Evolutionary conservation across 2,329 filamentous ascomycete species (phyloP).

Genomic region (Talaromyces sp.): DNA sequence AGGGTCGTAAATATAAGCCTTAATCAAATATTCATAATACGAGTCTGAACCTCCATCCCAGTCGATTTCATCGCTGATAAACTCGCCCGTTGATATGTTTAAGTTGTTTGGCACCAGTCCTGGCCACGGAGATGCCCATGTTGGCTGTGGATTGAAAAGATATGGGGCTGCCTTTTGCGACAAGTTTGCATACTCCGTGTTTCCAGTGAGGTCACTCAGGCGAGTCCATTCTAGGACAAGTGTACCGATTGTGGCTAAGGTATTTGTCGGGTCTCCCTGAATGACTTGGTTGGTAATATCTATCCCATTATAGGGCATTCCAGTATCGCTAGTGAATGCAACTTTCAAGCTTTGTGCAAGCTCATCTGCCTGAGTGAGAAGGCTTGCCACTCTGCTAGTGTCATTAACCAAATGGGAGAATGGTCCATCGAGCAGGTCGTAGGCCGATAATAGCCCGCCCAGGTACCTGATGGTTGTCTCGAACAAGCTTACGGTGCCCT

Average conservation of each 20-base stretch:
- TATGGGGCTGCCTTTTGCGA: slow-evolving; percentile 63
- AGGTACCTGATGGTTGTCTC: slow-evolving; percentile 88
- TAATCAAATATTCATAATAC: slow-evolving; percentile 86
- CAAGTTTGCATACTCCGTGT: slow-evolving; percentile 60
- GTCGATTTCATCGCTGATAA: slow-evolving; percentile 61
- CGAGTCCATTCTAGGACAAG: slow-evolving; percentile 79
- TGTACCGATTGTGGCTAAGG: slow-evolving; percentile 69
- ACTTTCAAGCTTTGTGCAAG: slow-evolving; percentile 69
- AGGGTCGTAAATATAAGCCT: slow-evolving; percentile 79
- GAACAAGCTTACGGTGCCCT: slow-evolving; percentile 63
- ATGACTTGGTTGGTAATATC: slow-evolving; percentile 19
- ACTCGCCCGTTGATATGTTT: slow-evolving; percentile 58
- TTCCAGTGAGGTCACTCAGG: slow-evolving; percentile 66
- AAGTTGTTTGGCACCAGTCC: slow-evolving; percentile 68
- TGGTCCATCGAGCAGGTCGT: slow-evolving; percentile 62
- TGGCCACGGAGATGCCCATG: slow-evolving; percentile 63
- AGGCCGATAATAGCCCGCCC: slow-evolving; percentile 69
- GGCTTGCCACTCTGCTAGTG: slow-evolving; percentile 45
- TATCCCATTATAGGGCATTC: slow-evolving; percentile 63
- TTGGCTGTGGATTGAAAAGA: slow-evolving; percentile 60
- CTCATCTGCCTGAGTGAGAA: slow-evolving; percentile 61
- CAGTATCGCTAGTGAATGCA: slow-evolving; percentile 69
- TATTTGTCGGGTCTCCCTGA: slow-evolving; percentile 51
- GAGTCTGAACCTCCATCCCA: slow-evolving; percentile 74
- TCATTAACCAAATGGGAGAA: slow-evolving; percentile 48